Evolutionary conservation across 768 basidiomycete species (phyloP).

Genomic region (Mycena pura): DNA sequence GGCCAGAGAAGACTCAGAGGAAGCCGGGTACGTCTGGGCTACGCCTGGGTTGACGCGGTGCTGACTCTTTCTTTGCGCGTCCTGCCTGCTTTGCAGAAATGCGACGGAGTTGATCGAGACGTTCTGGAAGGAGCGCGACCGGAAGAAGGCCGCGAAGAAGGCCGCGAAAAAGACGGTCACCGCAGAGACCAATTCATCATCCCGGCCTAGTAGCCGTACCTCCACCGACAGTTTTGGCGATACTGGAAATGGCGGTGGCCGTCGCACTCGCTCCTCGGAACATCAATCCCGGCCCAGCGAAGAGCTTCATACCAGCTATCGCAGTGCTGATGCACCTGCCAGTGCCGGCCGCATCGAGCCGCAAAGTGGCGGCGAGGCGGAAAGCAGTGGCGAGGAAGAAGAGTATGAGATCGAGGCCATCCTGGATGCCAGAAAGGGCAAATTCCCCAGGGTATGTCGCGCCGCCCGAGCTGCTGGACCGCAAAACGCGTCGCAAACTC

Average conservation of each 20-base stretch:
- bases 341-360: slow-evolving; percentile 39
- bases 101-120: slow-evolving; percentile 69
- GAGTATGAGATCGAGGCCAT: slow-evolving; percentile 85
- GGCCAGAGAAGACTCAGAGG: slow-evolving; percentile 77
- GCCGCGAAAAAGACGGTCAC: slow-evolving; percentile 41
- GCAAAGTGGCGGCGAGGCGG: slow-evolving; percentile 47
- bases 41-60: not conserved
- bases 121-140: slow-evolving; percentile 59
- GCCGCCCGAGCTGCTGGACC: slow-evolving; percentile 25
- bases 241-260: no score
- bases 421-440: slow-evolving; percentile 69
- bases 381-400: slow-evolving; percentile 46
- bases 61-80: not conserved
- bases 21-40: slow-evolving; percentile 62
- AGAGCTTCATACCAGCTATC: no score
- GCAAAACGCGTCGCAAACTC: slow-evolving; percentile 33
- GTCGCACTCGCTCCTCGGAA: no score
- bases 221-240: no score
- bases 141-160: slow-evolving; percentile 46
- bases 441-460: slow-evolving; percentile 54
- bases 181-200: not conserved
- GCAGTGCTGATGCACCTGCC: no score
- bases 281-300: no score
- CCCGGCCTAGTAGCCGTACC: no score
- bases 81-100: slow-evolving; percentile 52